Evolutionary conservation across 1,139 yeast species (phyloP), one percentile per base, ranked within the genome.

Genomic region (Sugiyamaella novakii): DNA sequence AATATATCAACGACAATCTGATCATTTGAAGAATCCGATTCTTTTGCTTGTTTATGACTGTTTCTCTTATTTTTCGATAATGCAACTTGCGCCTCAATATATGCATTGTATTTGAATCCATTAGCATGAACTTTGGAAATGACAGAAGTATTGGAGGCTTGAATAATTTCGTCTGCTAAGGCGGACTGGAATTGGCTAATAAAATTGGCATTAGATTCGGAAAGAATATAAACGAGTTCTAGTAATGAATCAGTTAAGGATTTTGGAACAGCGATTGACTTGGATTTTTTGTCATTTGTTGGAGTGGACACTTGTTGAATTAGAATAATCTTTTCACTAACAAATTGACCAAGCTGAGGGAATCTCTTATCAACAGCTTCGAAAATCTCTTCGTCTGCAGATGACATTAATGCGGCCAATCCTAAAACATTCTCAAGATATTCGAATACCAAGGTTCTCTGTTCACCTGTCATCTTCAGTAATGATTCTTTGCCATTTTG

Each of bases 401-500:
- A 78, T 12, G 86, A 81, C 49, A 92, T 69, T 1, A 84, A 84
- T 12, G 84, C 80, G 5, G 83, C 65, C 46, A 91, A 74, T 0
- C 92, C 82, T 35, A 87, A 64, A 33, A 89, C 63, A 61, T 88
- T 89, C 56, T 89, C 97, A 1, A 84, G 72, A 59, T 79, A 82
- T 54, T 83, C 91, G 59, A 76, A 80, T 44, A 85, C 67, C 47
- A 81, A 63, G 50, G 75, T 74, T 42, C 67, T 63, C 54, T 71
- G 74, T 17, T 76, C 73, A 49, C 76, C 77, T 31, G 73, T 75
- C 43, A 70, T 68, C 47, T 68, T 63, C 33, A 3, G 33, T 35
- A 39, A 18, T 5, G 28, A 12, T 14, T 42, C 46, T 12, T 17
- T n/a, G 19, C 24, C 19, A 11, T n/a, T 17, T 58, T 65, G 51